Base-by-base conservation (phyloP, 2,329 filamentous ascomycete genomes). In the Colletotrichum gloeosporioides region DNA sequence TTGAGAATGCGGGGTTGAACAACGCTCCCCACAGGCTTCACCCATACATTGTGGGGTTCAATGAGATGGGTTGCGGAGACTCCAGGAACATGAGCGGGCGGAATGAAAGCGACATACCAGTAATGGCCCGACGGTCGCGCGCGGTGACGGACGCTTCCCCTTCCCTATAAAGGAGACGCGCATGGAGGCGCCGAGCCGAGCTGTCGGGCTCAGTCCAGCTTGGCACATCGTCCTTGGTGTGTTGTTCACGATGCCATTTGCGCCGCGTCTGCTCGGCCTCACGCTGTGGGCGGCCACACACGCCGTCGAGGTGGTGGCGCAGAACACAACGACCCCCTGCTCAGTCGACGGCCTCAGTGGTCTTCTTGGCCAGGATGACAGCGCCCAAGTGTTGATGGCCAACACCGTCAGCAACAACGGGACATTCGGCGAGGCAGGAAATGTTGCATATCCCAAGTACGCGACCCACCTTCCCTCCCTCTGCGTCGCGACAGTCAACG, bases 401-500 rank as follows among this genome's bases (percentile, higher is more conserved):
- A 12, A 13, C 9, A 25, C 32, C 12, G 12, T 71, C 22, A 25
- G 69, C 62, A 66, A 36, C 32, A 67, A 71, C 18, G 65, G 65
- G 34, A 73, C 32, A 12, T 82, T 79, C 31, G 81, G 81, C 34
- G 81, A 82, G 65, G 65, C 6, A 22, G 59, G 63, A 22, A 78
- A 83, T 57, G 62, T 81, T 3, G 77, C 76, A 3, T 84, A 79
- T 71, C 82, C 79, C 3, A 75, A 55, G 16, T 79, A 79, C 34
- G 80, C 83, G 4, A 83, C 81, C 4, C 73, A 79, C 8, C 78
- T 85, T 6, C 84, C 84, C 2, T 77, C 78, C 2, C 79, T 84
- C 12, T 86, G 84, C 74, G 82, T 82, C 18, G 78, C 83, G 4
- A 80, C 79, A 22, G 76, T 85, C 53, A 82, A 81, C 32, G 80